Evolutionary conservation across 495 filamentous ascomycete species (phyloP), one percentile per base, ranked within the genome.

Genomic region (Oleoguttula mirabilis): DNA sequence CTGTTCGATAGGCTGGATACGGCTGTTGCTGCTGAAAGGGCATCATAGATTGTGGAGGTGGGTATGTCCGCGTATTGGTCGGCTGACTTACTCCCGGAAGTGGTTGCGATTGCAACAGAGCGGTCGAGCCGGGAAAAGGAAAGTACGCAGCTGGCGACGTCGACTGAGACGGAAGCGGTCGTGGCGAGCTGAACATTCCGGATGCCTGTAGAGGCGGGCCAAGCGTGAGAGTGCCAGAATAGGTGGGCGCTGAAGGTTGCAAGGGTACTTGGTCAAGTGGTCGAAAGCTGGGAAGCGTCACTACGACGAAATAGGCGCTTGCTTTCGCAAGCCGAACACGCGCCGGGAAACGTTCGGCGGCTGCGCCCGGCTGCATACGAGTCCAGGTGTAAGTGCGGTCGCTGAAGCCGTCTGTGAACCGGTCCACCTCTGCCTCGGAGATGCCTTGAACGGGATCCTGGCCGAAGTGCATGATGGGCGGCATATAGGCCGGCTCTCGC

Each of bases 401-500:
- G 5, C 17, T 21, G 37, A 48, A 48, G n/a, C 37, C 24, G 10
- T 33, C 35, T 12, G 50, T 43, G 12, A 43, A 35, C 27, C 35
- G 35, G n/a, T 53, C 50, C 3, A 41, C 39, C n/a, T 53, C 50
- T 4, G 28, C 23, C 27, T 53, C 50, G 3, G 50, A 27, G 17
- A 53, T 38, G n/a, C 24, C 17, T 7, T 24, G 40, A 3, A 53
- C 2, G 2, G 44, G 45, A 22, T 53, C 50, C n/a, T 44, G 39
- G 22, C 55, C 58, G 16, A 45, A 21, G 19, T 51, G 47, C 20
- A 54, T 41, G 17, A 67, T 66, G 2, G 63, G 61, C 10, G 64
- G 55, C 51, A 67, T 54, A 41, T 59, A 65, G 14, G 60, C 32
- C 7, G 63, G 64, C 19, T 67, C 64, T 22, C 58, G 41, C 19